These are phyloP conservation scores for Colletotrichum sp. DNA, from an alignment of 2,329 filamentous ascomycete genomes.

Conservation along the genomic window DNA sequence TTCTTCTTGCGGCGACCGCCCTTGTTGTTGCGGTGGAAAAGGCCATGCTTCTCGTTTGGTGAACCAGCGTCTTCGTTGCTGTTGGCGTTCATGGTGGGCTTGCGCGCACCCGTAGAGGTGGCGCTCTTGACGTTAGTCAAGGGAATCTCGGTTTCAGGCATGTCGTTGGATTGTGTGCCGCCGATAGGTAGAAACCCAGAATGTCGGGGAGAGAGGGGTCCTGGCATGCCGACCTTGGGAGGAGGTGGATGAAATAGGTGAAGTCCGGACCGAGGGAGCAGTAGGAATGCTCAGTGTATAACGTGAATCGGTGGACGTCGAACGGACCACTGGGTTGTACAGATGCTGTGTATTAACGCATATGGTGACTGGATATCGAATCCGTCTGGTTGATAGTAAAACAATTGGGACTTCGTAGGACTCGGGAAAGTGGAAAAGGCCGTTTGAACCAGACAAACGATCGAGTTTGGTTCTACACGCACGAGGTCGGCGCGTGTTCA, in stretches of 20 bases:
- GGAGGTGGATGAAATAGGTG: neutral
- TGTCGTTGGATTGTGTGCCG: conserved; percentile 31
- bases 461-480: neutral
- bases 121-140: conserved; percentile 61
- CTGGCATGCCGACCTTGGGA: conserved; percentile 23
- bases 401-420: neutral
- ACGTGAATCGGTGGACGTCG: neutral
- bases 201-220: conserved; percentile 39
- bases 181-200: conserved; percentile 51
- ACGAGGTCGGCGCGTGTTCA: neutral
- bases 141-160: conserved; percentile 53
- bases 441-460: conserved; percentile 6
- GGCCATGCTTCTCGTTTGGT: conserved; percentile 50
- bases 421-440: neutral
- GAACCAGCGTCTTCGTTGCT: conserved; percentile 33
- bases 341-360: conserved; percentile 5
- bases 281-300: neutral
- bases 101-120: conserved; percentile 59
- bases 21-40: conserved; percentile 45
- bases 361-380: conserved; percentile 17
- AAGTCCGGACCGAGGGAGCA: neutral
- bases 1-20: conserved; percentile 58
- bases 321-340: neutral
- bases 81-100: conserved; percentile 43
- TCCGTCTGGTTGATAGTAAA: neutral